Evolutionary conservation across 768 basidiomycete species (phyloP).

Genomic region (Tylopilus plumbeoviolaceoides): DNA sequence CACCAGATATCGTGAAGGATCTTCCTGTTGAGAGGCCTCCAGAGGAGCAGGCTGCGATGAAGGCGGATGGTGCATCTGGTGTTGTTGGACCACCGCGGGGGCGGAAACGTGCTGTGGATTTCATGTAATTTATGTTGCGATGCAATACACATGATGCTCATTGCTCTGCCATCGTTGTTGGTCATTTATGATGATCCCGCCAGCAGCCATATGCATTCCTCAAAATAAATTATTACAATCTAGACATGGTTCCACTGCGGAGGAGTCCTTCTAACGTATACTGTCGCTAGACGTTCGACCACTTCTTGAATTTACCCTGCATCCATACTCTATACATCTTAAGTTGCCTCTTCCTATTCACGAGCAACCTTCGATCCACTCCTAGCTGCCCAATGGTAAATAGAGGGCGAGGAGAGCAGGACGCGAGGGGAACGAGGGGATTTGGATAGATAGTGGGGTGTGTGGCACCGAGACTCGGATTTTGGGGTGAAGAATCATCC

Average conservation of each 20-base stretch:
- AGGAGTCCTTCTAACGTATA: neutral
- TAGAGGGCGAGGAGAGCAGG: slow-evolving; percentile 48
- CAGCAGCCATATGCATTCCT: neutral
- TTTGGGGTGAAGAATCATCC: slow-evolving; percentile 1
- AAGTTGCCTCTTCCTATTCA: slow-evolving; percentile 90
- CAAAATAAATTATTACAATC: neutral
- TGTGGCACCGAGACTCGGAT: neutral
- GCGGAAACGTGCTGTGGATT: slow-evolving; percentile 73
- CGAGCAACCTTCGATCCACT: slow-evolving; percentile 82
- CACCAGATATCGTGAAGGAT: slow-evolving; percentile 45
- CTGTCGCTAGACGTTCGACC: neutral
- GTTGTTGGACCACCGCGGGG: slow-evolving; percentile 33
- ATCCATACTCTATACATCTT: slow-evolving; percentile 99
- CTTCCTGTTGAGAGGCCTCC: slow-evolving; percentile 19
- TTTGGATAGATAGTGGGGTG: slow-evolving; percentile 31
- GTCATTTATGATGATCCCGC: neutral
- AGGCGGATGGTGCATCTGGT: slow-evolving; percentile 15
- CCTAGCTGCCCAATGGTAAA: slow-evolving; percentile 85
- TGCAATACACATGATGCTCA: neutral
- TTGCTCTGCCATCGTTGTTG: neutral
- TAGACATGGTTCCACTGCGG: neutral
- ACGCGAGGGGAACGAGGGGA: slow-evolving; percentile 28
- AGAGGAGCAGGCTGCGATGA: slow-evolving; percentile 6
- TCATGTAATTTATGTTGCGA: slow-evolving; percentile 45
- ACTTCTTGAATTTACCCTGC: slow-evolving; percentile 77